Conservation (phyloP, 306 rosid genomes). For the Alnus rubra region DNA sequence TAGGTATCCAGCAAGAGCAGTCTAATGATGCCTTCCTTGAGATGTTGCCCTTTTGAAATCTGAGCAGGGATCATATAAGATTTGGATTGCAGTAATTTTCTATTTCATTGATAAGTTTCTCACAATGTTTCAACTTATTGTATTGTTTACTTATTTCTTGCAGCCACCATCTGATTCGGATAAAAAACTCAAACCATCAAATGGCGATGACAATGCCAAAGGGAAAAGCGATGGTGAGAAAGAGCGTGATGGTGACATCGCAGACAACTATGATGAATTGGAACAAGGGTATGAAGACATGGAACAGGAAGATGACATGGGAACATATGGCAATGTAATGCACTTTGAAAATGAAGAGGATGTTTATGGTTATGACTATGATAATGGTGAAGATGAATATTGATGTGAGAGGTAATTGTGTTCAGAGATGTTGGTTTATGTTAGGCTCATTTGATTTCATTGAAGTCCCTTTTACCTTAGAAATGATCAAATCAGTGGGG, state of each 20-base stretch:
- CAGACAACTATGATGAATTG: conserved; percentile 1
- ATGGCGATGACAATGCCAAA: conserved; percentile 3
- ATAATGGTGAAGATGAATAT: conserved; percentile 13
- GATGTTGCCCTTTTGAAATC: too few species aligned
- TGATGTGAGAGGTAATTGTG: not conserved
- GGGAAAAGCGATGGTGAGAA: not conserved
- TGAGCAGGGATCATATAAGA: too few species aligned
- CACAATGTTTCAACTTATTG: not conserved
- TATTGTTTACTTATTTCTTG: not conserved
- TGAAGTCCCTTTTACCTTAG: too few species aligned
- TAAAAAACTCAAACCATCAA: conserved; percentile 16
- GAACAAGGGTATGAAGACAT: not conserved
- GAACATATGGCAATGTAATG: not conserved
- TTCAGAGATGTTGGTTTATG: not conserved
- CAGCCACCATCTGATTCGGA: conserved; percentile 15
- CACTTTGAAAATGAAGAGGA: conserved; percentile 8
- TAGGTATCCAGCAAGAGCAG: too few species aligned
- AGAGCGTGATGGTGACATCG: conserved; percentile 5
- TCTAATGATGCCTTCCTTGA: too few species aligned
- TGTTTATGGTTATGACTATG: conserved; percentile 9
- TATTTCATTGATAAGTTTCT: not conserved
- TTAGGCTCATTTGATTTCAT: too few species aligned
- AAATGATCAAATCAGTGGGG: too few species aligned
- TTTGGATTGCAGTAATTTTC: not conserved
- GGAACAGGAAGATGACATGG: conserved; percentile 11